Evolutionary conservation across 2,329 filamentous ascomycete species (phyloP), one percentile per base, ranked within the genome.

Genomic region (Xylariaceae sp.): DNA sequence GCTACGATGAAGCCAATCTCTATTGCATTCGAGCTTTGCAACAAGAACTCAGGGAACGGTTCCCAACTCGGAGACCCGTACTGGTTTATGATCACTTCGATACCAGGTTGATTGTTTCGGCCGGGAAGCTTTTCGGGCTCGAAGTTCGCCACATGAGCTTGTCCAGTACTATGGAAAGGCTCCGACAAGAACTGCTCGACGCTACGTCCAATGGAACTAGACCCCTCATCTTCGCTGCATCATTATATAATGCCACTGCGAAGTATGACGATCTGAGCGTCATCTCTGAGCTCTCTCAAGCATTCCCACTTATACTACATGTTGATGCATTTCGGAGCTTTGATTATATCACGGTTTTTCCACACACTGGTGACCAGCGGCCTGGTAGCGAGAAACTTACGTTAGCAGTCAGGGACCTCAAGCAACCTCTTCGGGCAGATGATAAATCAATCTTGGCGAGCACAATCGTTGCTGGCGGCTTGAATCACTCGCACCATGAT

Each of bases 11-110:
- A 36, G 51, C 56, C n/a, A 59, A 62, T 34, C 41, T 49, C 7
- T 62, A 56, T 39, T 58, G 59, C 19, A 53, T 62, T 46, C 52
- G 59, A 41, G 59, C 59, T n/a, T 36, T 62, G 23, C 55, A 62
- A 37, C 56, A 59, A 36, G 56, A 62, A 29, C 47, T 62, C 5
- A 11, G 56, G 19, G n/a, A 50, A 26, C 49, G 28, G 9, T 43
- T 33, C 29, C 52, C 51, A 9, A 45, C 26, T 9, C 17, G 39
- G 12, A 28, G 12, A 34, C 59, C 59, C 3, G 2, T 62, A 14
- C 24, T 59, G 2, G 40, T 53, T 40, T 62, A 52, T 31, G 51
- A 59, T 12, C 28, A 37, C n/a, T 56, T 62, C 19, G 34, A 54
- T 34, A 3, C 8, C 7, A 28, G 46, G 14, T 7, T 50, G 9